phyloP scores from a whole-genome alignment of 108 stramenopile species.

The Cyclotella cryptica region DNA sequence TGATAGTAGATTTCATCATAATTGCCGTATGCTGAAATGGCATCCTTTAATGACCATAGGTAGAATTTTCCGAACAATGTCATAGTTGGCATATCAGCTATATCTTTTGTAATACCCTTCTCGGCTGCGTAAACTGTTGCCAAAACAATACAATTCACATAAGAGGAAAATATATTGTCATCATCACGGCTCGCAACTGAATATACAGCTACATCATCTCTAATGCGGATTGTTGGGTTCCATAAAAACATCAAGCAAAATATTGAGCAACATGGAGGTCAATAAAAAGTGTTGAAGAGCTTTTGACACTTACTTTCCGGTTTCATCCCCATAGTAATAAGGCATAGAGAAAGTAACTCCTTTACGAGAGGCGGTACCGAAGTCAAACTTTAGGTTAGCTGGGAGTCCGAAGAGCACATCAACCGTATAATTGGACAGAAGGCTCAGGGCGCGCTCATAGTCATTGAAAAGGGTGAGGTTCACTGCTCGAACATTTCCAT shows the following conservation, averaged over 20 bases:
- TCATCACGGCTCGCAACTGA: slow-evolving; percentile 54
- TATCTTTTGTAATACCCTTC: slow-evolving; percentile 39
- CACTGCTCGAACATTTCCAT: slow-evolving; percentile 32
- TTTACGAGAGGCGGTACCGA: slow-evolving; percentile 8
- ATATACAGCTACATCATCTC: slow-evolving; percentile 16
- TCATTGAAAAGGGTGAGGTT: slow-evolving; percentile 42
- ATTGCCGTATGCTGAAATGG: slow-evolving; percentile 12
- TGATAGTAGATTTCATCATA: slow-evolving; percentile 21
- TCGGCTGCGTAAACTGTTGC: slow-evolving; percentile 60
- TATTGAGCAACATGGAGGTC: not conserved
- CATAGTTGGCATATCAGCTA: slow-evolving; percentile 32
- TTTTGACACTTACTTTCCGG: slow-evolving; percentile 11
- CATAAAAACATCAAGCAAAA: not conserved
- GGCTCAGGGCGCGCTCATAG: slow-evolving; percentile 31
- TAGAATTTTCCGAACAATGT: slow-evolving; percentile 44
- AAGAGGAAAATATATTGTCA: slow-evolving; percentile 54
- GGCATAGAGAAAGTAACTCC: slow-evolving; percentile 56
- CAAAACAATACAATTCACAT: slow-evolving; percentile 55
- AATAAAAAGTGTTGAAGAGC: not conserved
- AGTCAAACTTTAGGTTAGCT: slow-evolving; percentile 45
- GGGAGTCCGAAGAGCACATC: slow-evolving; percentile 58
- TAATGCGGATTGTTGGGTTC: not conserved
- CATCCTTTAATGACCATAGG: slow-evolving; percentile 33
- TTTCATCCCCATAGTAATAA: slow-evolving; percentile 49
- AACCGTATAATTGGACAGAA: slow-evolving; percentile 37